phyloP scores from a whole-genome alignment of 257 asterid species.

The Ajuga chamaepitys region DNA sequence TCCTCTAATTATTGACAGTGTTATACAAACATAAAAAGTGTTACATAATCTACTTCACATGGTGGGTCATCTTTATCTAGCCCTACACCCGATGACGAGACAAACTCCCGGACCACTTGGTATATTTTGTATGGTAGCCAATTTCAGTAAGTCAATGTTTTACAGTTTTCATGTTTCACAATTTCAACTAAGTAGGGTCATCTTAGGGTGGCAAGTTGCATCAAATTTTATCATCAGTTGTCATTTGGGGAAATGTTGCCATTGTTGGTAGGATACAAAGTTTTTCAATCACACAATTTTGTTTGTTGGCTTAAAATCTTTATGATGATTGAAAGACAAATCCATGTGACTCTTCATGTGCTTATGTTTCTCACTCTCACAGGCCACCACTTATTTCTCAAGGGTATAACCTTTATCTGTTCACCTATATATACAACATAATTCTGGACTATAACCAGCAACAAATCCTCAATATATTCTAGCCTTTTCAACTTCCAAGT shows the following conservation, averaged over 20 bases:
- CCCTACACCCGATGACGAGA: too few species aligned
- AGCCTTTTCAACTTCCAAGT: neutral
- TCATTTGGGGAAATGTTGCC: neutral
- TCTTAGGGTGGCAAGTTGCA: neutral
- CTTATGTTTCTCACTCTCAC: neutral
- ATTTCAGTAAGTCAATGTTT: too few species aligned
- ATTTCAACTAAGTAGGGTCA: neutral
- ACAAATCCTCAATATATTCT: neutral
- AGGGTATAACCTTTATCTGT: too few species aligned
- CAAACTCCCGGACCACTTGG: too few species aligned
- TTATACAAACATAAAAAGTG: too few species aligned
- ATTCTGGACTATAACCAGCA: neutral
- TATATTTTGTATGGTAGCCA: too few species aligned
- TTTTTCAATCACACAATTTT: neutral
- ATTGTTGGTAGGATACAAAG: neutral
- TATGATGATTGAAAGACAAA: conserved; percentile 8
- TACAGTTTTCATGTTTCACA: too few species aligned
- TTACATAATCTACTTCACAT: too few species aligned
- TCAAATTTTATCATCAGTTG: too few species aligned
- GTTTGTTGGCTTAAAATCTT: neutral
- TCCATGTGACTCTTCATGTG: conserved; percentile 7
- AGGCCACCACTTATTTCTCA: too few species aligned
- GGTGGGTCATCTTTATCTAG: too few species aligned
- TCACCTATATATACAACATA: neutral
- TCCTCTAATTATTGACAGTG: too few species aligned